Evolutionary conservation across 2,329 filamentous ascomycete species (phyloP).

Genomic region (Paracamarosporium sp.): DNA sequence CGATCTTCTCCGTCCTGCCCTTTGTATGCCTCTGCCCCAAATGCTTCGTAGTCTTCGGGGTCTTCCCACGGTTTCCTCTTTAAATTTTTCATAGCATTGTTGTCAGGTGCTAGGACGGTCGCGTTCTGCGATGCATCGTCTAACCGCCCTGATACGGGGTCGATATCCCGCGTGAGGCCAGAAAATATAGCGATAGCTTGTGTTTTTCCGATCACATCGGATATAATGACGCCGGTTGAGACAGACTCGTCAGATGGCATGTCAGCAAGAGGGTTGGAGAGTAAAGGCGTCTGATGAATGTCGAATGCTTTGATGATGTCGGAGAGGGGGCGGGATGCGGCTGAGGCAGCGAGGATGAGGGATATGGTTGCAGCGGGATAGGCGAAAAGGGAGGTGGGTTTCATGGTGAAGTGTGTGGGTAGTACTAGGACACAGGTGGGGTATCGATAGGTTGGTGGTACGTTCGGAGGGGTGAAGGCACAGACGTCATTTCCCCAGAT

Average conservation of each 20-base stretch:
- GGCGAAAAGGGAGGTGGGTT: constrained; percentile 25
- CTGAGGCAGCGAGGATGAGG: constrained; percentile 39
- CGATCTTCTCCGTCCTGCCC: constrained; percentile 77
- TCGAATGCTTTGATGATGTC: constrained; percentile 37
- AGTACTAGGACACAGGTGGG: constrained; percentile 7
- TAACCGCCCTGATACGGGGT: constrained; percentile 71
- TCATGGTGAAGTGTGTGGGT: constrained; percentile 34
- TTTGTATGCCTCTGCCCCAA: constrained; percentile 76
- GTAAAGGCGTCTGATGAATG: constrained; percentile 39
- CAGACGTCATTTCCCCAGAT: constrained; percentile 41
- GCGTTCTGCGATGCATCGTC: constrained; percentile 72
- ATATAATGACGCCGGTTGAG: constrained; percentile 67
- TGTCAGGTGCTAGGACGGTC: constrained; percentile 86
- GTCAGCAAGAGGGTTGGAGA: constrained; percentile 19
- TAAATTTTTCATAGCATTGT: constrained; percentile 77
- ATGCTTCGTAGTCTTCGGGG: constrained; percentile 70
- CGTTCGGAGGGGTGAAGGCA: constrained; percentile 23
- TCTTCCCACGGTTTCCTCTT: constrained; percentile 89
- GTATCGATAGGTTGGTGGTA: constrained; percentile 10
- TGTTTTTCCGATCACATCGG: constrained; percentile 82
- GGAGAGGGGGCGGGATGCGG: constrained; percentile 39
- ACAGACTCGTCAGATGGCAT: constrained; percentile 39
- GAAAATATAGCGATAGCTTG: constrained; percentile 84
- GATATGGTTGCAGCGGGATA: constrained; percentile 37
- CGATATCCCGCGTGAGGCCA: constrained; percentile 77